These are phyloP conservation scores for Antarctomyces pellizariae DNA, from an alignment of 495 filamentous ascomycete species.

Conservation along the genomic window DNA sequence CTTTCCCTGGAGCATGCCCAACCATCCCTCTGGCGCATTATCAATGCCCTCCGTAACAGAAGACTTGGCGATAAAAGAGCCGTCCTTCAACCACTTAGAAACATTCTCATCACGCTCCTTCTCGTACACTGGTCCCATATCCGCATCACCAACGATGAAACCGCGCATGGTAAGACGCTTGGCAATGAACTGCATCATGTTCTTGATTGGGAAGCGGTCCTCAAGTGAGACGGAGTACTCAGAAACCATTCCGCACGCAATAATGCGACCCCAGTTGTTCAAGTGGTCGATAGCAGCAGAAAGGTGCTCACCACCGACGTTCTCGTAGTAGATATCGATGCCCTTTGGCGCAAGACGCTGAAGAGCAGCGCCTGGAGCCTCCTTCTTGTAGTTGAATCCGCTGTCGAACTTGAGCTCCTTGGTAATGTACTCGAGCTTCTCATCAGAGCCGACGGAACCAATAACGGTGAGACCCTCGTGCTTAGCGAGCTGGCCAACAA, in stretches of 20 bases:
- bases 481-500: constrained; percentile 73
- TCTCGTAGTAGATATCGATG: constrained; percentile 90
- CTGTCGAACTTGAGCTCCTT: constrained; percentile 44
- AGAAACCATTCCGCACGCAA: constrained; percentile 32
- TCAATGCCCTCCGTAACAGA: constrained; percentile 62
- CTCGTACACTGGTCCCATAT: constrained; percentile 46
- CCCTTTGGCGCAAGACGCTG: constrained; percentile 55
- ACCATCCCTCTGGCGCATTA: constrained; percentile 50
- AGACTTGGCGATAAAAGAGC: constrained; percentile 49
- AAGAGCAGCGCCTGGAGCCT: constrained; percentile 45
- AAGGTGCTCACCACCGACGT: constrained; percentile 76
- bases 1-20: constrained; percentile 73
- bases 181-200: constrained; percentile 26
- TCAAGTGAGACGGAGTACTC: constrained; percentile 44
- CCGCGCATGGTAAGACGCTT: constrained; percentile 35
- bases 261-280: constrained; percentile 48
- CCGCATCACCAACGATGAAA: constrained; percentile 41
- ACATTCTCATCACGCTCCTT: constrained; percentile 66
- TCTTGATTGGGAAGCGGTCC: constrained; percentile 44
- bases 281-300: constrained; percentile 49
- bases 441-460: constrained; percentile 36
- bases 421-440: constrained; percentile 42
- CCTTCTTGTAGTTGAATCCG: constrained; percentile 47
- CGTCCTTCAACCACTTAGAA: constrained; percentile 65
- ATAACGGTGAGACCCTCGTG: constrained; percentile 70